phyloP scores from a whole-genome alignment of 2,329 filamentous ascomycete species.

The Calonectria crousiana region DNA sequence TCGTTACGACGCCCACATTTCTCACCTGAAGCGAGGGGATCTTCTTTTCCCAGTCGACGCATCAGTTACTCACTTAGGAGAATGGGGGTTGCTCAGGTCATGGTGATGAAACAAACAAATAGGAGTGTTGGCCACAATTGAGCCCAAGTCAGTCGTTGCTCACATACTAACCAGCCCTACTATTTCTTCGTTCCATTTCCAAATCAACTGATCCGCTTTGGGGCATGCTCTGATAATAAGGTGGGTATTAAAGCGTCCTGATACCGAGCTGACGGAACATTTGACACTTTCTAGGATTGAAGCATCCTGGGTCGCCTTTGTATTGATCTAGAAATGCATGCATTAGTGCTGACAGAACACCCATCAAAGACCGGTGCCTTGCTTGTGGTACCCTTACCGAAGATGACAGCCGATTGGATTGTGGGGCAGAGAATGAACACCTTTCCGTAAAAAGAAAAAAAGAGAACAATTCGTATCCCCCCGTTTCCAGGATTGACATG shows the following conservation, averaged over 20 bases:
- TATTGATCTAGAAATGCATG: background rate
- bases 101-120: background rate
- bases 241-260: background rate
- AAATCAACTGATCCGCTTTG: background rate
- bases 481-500: background rate
- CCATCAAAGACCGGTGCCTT: background rate
- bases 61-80: background rate
- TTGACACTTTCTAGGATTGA: background rate
- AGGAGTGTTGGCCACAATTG: background rate
- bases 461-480: background rate
- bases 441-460: background rate
- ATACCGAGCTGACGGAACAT: background rate
- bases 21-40: background rate
- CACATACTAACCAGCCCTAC: background rate
- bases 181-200: background rate
- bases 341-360: background rate
- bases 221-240: background rate
- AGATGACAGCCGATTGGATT: background rate
- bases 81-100: background rate
- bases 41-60: background rate
- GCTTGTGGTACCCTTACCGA: background rate
- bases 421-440: background rate
- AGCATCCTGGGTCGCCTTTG: background rate
- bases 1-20: background rate
- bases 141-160: background rate